Evolutionary conservation across 192 early-diverging fungal genomes (phyloP), one percentile per base, ranked within the genome.

Genomic region (Martensiomyces pterosporus): DNA sequence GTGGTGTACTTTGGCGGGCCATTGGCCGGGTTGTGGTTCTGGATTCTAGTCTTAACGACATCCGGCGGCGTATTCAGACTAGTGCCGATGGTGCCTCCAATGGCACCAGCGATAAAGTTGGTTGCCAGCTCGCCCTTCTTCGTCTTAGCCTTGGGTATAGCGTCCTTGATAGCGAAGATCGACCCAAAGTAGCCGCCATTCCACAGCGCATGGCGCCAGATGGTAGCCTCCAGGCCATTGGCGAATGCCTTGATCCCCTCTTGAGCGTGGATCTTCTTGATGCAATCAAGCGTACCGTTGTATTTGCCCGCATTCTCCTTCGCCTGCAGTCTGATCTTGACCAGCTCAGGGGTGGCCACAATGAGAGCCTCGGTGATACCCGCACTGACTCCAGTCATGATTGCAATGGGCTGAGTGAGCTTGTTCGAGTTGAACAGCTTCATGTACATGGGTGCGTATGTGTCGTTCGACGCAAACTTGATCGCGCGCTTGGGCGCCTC

Each of bases 401-500:
- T 86, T 17, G 90, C 78, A 24, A 94, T 67, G 32, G 56, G 51
- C 64, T 90, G 87, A 39, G 80, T 85, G 66, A 85, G 85, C 75
- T 83, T 80, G 37, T 80, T 82, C 57, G 82, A 54, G 19, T 84
- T 79, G 64, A 89, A 87, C 49, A 91, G 44, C 47, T 73, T 81
- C 58, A 73, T 83, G 58, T 78, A 87, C 54, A 88, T 60, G 13
- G 70, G 67, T 10, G 76, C 80, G 49, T 89, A 92, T 61, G 88
- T 84, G 58, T 93, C 93, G 60, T 98, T 98, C 22, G 92, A 83
- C 4, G 89, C 86, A 79, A 98, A 98, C 72, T 98, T 98, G 70
- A 90, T 98, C 16, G 92, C 91, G 36, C 94, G 83, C 77, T 98
- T 98, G 17, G 94, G 94, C 29, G 94, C 95, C 72, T 98, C 96